These are phyloP conservation scores for Crithidia brevicula DNA, from an alignment of 208 protist species.

Conservation along the genomic window DNA sequence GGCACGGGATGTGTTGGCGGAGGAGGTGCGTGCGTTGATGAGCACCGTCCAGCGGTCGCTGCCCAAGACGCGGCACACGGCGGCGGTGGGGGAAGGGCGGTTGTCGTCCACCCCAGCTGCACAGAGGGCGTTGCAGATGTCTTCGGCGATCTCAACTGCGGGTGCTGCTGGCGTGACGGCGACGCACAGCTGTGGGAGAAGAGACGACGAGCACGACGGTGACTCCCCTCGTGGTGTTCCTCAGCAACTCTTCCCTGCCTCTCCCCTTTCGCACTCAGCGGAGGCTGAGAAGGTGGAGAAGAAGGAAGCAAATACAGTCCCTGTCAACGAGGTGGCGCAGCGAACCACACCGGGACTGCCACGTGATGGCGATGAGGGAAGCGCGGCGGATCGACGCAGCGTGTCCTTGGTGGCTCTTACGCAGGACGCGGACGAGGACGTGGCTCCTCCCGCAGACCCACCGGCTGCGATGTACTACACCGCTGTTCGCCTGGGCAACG, in stretches of 20 bases:
- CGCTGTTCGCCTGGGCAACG: conserved; percentile 32
- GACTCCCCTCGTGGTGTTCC: conserved; percentile 20
- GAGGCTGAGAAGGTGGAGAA: not conserved
- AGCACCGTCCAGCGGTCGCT: conserved; percentile 47
- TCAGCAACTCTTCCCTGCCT: conserved; percentile 35
- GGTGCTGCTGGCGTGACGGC: not conserved
- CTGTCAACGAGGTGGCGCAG: too few species aligned
- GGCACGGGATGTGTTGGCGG: conserved; percentile 41
- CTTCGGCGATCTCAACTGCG: not conserved
- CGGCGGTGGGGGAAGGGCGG: not conserved
- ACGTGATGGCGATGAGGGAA: too few species aligned
- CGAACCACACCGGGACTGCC: too few species aligned
- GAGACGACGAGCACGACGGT: not conserved
- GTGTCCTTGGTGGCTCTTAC: conserved; percentile 10
- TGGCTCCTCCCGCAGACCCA: conserved; percentile 2
- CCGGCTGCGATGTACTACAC: conserved; percentile 21
- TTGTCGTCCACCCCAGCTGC: conserved; percentile 6
- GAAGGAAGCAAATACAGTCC: too few species aligned
- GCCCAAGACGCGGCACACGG: not conserved
- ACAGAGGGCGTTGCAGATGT: not conserved
- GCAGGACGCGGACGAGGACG: not conserved
- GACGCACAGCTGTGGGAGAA: not conserved
- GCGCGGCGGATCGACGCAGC: conserved; percentile 5
- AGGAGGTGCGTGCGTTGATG: conserved; percentile 49
- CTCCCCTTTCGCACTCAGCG: not conserved